These are phyloP conservation scores for Naganishia randhawae DNA, from an alignment of 768 basidiomycete species.

Conservation along the genomic window DNA sequence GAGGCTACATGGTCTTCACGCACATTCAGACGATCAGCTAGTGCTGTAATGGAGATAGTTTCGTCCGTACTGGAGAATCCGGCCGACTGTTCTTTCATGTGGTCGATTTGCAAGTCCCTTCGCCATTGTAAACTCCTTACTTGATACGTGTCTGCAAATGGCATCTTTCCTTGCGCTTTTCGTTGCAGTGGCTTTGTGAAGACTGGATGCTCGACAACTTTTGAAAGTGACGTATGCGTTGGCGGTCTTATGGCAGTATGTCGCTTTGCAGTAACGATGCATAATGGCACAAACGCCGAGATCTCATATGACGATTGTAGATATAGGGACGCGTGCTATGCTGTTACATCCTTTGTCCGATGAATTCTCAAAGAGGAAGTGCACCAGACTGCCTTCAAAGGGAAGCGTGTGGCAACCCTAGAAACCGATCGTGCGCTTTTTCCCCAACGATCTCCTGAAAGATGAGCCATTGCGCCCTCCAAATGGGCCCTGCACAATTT, in stretches of 20 bases:
- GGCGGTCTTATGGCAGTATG: neutral
- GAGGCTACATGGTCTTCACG: neutral
- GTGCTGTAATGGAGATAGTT: neutral
- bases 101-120: neutral
- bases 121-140: constrained; percentile 7
- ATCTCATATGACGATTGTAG: neutral
- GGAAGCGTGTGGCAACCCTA: neutral
- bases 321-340: neutral
- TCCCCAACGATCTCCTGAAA: neutral
- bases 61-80: neutral
- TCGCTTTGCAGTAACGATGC: neutral
- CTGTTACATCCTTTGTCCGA: neutral
- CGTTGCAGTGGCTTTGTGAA: neutral
- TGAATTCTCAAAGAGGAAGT: neutral
- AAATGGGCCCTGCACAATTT: constrained; percentile 18
- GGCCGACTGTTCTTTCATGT: neutral
- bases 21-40: neutral
- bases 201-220: neutral
- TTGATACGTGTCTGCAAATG: constrained; percentile 11
- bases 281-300: neutral
- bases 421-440: constrained; percentile 27
- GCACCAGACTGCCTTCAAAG: neutral
- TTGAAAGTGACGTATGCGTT: neutral
- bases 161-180: neutral
- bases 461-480: neutral